Base-by-base conservation (phyloP, 306 rosid species). In the Cajanus cajan region DNA sequence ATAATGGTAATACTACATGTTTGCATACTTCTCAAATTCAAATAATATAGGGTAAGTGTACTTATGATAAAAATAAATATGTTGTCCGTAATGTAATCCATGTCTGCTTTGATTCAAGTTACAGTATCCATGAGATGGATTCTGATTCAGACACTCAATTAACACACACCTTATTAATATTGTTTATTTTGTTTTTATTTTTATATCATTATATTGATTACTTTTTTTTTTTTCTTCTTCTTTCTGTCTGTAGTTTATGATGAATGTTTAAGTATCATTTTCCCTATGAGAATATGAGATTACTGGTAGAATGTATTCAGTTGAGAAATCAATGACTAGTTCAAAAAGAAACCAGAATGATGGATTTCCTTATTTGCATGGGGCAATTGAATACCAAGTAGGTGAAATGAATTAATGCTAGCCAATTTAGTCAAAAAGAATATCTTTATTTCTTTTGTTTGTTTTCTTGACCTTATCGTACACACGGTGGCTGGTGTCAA, bases 301-400 rank as follows among this genome's bases (percentile, higher is more conserved):
- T 48, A 36, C n/a, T 9, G 71, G 79, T 61, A 45, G 73, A 48
- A 21, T 36, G 50, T 36, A 65, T 54, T 50, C 12, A 37, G 67
- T 14, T 14, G 37, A 65, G 55, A 9, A 64, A 77, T 24, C 7
- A 8, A 68, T 9, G 14, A 76, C 65, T 13, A 19, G 3, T n/a
- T 75, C 31, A 31, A 63, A 62, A 36, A 40, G 18, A 51, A 77
- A 25, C 22, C 14, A 25, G 58, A 78, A 71, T 70, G 71, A 79
- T 70, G 64, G 39, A 22, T 59, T 48, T 59, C 76, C 50, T 47
- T 76, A 36, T 33, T 55, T 74, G 44, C 36, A 76, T 75, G 77
- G 48, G 71, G 12, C 78, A 79, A 59, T 47, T 28, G 51, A 18
- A 41, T 63, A 8, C 59, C 69, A 73, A 39, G 69, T 65, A 25